Conservation (phyloP, 2,329 filamentous ascomycete genomes). For the Calcarisporium arbuscula region DNA sequence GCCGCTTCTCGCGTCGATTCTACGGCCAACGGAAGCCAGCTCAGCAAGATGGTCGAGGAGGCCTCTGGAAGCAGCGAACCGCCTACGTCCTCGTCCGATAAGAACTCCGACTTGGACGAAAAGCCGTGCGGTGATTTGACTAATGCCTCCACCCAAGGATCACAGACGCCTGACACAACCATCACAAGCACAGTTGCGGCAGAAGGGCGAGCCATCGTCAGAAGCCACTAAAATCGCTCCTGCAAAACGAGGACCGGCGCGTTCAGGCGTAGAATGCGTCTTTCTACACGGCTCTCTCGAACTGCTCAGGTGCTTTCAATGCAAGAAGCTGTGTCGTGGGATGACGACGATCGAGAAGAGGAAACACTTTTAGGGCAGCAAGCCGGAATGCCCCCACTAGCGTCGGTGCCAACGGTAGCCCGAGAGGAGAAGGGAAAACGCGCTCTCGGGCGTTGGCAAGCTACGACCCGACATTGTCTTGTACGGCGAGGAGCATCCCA, state of each 20-base stretch:
- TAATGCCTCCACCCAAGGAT: too few species aligned
- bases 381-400: conserved; percentile 56
- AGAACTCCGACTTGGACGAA: conserved; percentile 7
- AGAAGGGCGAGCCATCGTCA: conserved; percentile 13
- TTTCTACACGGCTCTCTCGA: conserved; percentile 66
- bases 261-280: conserved; percentile 56
- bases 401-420: too few species aligned
- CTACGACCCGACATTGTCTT: conserved; percentile 67
- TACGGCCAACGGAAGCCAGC: conserved; percentile 25
- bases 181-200: conserved; percentile 1
- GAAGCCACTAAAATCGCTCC: conserved; percentile 9
- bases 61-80: conserved; percentile 14
- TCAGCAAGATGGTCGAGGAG: conserved; percentile 32
- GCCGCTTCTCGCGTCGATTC: conserved; percentile 51
- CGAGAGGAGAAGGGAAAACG: conserved; percentile 61
- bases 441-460: conserved; percentile 59
- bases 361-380: conserved; percentile 58
- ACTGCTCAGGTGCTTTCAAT: conserved; percentile 57
- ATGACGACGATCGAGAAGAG: conserved; percentile 46
- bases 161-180: neutral
- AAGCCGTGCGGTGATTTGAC: conserved; percentile 12
- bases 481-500: conserved; percentile 68
- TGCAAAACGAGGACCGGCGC: conserved; percentile 20
- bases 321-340: conserved; percentile 54
- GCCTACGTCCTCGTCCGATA: conserved; percentile 16